phyloP scores from a whole-genome alignment of 164 flowering plant genomes.

The Liriodendron chinense region DNA sequence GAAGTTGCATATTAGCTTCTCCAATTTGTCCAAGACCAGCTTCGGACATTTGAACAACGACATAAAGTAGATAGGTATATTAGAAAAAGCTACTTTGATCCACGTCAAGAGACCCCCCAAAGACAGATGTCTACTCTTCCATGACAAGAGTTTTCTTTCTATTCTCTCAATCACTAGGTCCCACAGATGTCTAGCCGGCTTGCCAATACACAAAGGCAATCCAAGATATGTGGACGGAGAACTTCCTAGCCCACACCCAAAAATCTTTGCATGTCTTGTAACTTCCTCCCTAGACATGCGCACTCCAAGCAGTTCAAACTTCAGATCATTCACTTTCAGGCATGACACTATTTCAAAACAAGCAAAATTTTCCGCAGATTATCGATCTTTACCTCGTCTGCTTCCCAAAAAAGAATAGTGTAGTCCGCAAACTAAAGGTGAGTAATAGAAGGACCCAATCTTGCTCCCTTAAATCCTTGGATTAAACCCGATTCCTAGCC shows the following conservation, averaged over 20 bases:
- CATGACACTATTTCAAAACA: background rate
- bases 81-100: no score
- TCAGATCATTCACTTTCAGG: background rate
- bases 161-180: no score
- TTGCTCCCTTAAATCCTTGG: background rate
- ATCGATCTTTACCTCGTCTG: no score
- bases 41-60: no score
- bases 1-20: no score
- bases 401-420: no score
- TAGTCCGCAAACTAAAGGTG: no score
- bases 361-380: no score
- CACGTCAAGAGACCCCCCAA: background rate
- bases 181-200: no score
- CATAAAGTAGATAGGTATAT: no score
- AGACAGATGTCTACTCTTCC: background rate
- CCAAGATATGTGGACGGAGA: background rate
- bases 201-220: no score
- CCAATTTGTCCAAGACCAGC: no score
- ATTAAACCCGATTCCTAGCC: background rate
- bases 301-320: background rate
- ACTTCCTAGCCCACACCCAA: background rate
- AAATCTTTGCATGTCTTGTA: background rate
- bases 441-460: background rate
- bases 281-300: background rate
- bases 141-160: background rate